A percentile compares a stretch with the other conserved stretches of the same genome.
phyloP scores from a whole-genome alignment of 1,284 basidiomycete species.

The Rhodofomes roseus region DNA sequence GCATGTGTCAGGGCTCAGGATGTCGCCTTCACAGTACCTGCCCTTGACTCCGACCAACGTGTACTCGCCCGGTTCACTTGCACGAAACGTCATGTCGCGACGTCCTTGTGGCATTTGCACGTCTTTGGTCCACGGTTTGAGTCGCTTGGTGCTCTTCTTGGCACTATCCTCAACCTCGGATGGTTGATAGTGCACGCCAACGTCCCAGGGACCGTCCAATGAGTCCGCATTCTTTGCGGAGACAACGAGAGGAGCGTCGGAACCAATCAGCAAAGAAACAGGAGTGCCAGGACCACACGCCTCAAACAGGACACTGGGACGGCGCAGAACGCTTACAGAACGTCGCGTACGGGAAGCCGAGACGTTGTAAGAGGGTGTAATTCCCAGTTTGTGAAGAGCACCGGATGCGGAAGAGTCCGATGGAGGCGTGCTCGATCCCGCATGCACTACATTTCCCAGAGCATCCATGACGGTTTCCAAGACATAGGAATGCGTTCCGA shows the following conservation, averaged over 20 bases:
- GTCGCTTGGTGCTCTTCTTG: slow-evolving; percentile 30
- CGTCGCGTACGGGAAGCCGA: slow-evolving; percentile 41
- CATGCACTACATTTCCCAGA: slow-evolving; percentile 63
- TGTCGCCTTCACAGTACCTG: slow-evolving; percentile 74
- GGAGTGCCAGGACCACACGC: slow-evolving; percentile 73
- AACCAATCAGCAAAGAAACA: slow-evolving; percentile 71
- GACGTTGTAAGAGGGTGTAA: slow-evolving; percentile 4
- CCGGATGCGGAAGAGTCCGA: background rate
- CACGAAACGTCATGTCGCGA: slow-evolving; percentile 48
- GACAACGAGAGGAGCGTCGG: slow-evolving; percentile 51
- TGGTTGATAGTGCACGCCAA: slow-evolving; percentile 60
- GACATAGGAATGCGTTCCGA: slow-evolving; percentile 66
- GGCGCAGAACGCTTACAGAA: slow-evolving; percentile 72
- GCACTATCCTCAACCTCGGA: slow-evolving; percentile 32
- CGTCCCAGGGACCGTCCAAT: slow-evolving; percentile 65
- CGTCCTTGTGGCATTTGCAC: slow-evolving; percentile 46
- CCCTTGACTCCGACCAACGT: slow-evolving; percentile 72
- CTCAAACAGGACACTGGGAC: slow-evolving; percentile 72
- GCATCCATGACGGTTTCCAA: slow-evolving; percentile 75
- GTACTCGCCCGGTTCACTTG: slow-evolving; percentile 77
- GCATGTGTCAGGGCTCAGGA: slow-evolving; percentile 79
- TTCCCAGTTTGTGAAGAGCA: background rate
- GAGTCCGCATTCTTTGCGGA: slow-evolving; percentile 48
- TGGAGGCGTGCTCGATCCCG: slow-evolving; percentile 25
- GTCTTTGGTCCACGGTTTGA: slow-evolving; percentile 60